Evolutionary conservation across 352 stramenopile species (phyloP), one percentile per base, ranked within the genome.

Genomic region (Globisporangium canariense): DNA sequence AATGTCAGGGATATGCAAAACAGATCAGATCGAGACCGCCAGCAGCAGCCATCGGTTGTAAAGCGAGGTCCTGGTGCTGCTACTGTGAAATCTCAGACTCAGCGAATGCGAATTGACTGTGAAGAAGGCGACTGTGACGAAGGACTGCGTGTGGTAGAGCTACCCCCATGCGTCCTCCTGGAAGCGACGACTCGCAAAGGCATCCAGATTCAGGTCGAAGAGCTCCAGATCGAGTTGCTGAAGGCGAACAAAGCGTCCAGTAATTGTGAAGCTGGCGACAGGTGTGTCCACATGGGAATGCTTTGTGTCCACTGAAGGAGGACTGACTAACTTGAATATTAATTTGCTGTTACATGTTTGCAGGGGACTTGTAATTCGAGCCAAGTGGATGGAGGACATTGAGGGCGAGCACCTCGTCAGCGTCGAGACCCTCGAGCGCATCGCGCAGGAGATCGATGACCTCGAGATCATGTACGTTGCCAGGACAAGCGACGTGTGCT

Each of bases 101-200:
- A 57, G 28, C 32, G 36, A 59, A 62, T 51, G 51, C 28, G 53
- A 18, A n/a, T 46, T 1, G n/a, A 54, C 0, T 47, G 68, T 5
- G 49, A 71, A n/a, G 64, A 66, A 20, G 56, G 65, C 18, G 36
- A 41, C 1, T 41, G 66, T n/a, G 52, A 65, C 6, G 60, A 63
- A 22, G 55, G 68, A 20, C 58, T 70, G 30, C 66, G 75, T 32
- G 52, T 79, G 20, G 54, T 74, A 0, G 71, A 79, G 8, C 65
- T 76, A 1, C 43, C 64, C 2, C 53, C 76, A 2, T 88, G 76
- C 43, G 62, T 84, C 13, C 64, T 93, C 0, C 60, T 93, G 9
- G 82, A 93, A 51, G 84, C 84, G 3, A 89, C 74, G 8, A 91
- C 84, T 2, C 70, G 78, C 4, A 77, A 85, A 62, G 82, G 79